Percentiles rank a stretch among this genome's conserved stretches.
phyloP scores from a whole-genome alignment of 306 rosid species.

The Lagenaria siceraria region DNA sequence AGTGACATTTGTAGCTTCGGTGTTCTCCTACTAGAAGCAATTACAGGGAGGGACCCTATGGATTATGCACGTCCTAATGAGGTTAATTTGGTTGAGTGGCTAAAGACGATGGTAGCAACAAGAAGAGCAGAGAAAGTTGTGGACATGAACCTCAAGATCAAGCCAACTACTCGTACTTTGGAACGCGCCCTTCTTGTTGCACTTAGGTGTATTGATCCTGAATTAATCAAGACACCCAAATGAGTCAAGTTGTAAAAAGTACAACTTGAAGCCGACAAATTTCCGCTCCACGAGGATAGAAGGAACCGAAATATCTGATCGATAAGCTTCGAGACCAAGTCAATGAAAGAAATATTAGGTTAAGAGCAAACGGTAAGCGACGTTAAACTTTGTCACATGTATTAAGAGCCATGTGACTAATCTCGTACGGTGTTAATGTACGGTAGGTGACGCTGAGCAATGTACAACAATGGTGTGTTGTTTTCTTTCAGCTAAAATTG shows the following conservation, averaged over 20 bases:
- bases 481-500: no score
- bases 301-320: slow-evolving; percentile 63
- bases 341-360: slow-evolving; percentile 42
- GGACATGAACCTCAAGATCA: slow-evolving; percentile 59
- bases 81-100: slow-evolving; percentile 98
- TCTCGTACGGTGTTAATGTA: no score
- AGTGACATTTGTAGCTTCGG: slow-evolving; percentile 95
- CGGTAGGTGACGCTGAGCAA: no score
- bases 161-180: slow-evolving; percentile 63
- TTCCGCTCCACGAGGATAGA: slow-evolving; percentile 84
- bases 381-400: no score
- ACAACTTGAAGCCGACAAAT: slow-evolving; percentile 85
- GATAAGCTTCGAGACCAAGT: slow-evolving; percentile 61
- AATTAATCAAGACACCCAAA: slow-evolving; percentile 73
- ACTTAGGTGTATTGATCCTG: slow-evolving; percentile 82
- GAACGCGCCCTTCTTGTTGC: slow-evolving; percentile 78
- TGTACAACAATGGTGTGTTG: no score
- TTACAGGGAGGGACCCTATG: slow-evolving; percentile 93
- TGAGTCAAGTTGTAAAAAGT: slow-evolving; percentile 88
- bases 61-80: slow-evolving; percentile 74
- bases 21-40: slow-evolving; percentile 77
- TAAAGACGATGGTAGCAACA: slow-evolving; percentile 88
- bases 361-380: slow-evolving; percentile 32
- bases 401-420: no score
- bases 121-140: slow-evolving; percentile 83